Conservation (phyloP, 805 yeast species). For the Ogataea saltuana region DNA sequence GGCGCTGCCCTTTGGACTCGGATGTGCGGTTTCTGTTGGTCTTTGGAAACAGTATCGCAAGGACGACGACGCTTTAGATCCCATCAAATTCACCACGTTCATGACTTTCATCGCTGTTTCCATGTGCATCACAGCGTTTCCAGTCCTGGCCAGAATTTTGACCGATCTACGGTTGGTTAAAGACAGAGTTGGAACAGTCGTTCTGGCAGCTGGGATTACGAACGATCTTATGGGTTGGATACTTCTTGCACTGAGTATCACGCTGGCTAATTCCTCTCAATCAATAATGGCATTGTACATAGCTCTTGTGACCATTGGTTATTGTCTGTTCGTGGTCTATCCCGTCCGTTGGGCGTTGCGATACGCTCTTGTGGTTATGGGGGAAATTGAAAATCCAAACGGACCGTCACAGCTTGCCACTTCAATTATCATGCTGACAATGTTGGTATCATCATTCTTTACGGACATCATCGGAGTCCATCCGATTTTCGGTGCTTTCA, state of each 20-base stretch:
- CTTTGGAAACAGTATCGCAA: conserved; percentile 56
- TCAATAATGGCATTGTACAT: conserved; percentile 72
- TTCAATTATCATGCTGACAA: conserved; percentile 52
- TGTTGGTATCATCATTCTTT: conserved; percentile 69
- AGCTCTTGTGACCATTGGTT: conserved; percentile 62
- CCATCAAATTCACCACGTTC: conserved; percentile 64
- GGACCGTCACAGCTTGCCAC: conserved; percentile 67
- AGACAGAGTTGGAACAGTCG: conserved; percentile 71
- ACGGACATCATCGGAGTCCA: conserved; percentile 86
- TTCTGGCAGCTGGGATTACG: conserved; percentile 80
- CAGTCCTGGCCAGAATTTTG: conserved; percentile 76
- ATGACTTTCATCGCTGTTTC: conserved; percentile 84
- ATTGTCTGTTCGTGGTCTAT: conserved; percentile 60
- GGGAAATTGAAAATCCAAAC: conserved; percentile 49
- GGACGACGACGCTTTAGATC: conserved; percentile 33
- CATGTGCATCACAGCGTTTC: conserved; percentile 81
- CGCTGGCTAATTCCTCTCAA: conserved; percentile 70
- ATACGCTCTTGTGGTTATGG: conserved; percentile 42
- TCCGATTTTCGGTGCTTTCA: conserved; percentile 82
- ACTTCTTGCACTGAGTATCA: conserved; percentile 70
- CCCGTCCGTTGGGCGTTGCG: conserved; percentile 55
- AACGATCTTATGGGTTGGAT: conserved; percentile 85
- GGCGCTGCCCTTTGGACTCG: conserved; percentile 79
- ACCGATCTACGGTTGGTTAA: conserved; percentile 70
- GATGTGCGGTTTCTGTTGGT: conserved; percentile 70